Conservation (phyloP, 768 basidiomycete species). For the Kwoniella sp. region DNA sequence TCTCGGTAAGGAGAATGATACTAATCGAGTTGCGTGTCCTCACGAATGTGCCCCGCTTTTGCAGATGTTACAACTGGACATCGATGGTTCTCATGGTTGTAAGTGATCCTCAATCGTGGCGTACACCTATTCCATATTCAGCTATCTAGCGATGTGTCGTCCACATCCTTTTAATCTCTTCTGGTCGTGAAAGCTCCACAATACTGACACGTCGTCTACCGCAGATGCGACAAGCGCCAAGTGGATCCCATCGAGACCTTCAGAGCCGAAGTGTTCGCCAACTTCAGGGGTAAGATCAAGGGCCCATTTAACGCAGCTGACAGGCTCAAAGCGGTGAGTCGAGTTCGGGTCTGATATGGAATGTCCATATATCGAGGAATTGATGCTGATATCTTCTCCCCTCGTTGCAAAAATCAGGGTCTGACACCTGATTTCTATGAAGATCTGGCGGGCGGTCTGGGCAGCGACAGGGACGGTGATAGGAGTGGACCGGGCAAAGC, state of each 20-base stretch:
- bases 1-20: background rate
- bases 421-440: conserved; percentile 73
- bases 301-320: conserved; percentile 82
- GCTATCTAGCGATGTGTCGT: background rate
- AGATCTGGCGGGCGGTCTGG: conserved; percentile 62
- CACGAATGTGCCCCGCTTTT: too few relatives aligned
- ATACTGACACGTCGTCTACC: too few relatives aligned
- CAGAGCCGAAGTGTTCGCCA: conserved; percentile 68
- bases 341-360: background rate
- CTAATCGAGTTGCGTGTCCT: background rate
- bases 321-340: conserved; percentile 65
- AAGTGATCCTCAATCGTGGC: too few relatives aligned
- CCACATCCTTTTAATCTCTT: too few relatives aligned
- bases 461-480: background rate
- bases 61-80: conserved; percentile 78
- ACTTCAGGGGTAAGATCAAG: conserved; percentile 67
- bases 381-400: background rate
- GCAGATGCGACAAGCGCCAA: conserved; percentile 29
- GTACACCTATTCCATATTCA: conserved; percentile 57
- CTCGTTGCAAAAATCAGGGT: conserved; percentile 48
- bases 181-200: too few relatives aligned
- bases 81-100: conserved; percentile 80
- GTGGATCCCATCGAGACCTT: conserved; percentile 69
- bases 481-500: background rate
- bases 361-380: background rate